Conservation (phyloP, 164 flowering plant species). For the Buxus sempervirens region DNA sequence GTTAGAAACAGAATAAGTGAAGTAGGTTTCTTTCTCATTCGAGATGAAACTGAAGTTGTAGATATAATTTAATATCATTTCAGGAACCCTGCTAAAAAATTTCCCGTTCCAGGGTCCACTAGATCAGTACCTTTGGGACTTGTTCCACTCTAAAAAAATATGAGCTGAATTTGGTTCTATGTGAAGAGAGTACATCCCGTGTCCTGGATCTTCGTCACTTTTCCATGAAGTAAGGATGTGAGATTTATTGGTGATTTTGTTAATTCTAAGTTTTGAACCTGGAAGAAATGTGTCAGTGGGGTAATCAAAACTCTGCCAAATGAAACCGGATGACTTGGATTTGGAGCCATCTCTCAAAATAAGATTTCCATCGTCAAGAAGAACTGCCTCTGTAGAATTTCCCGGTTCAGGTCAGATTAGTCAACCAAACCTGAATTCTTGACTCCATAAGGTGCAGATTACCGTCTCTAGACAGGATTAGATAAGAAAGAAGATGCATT, state of each 20-base stretch:
- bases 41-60: constrained; percentile 17
- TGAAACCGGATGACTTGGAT: too few species aligned
- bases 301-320: constrained; percentile 11
- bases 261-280: constrained; percentile 1
- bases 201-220: neutral
- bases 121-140: constrained; percentile 15
- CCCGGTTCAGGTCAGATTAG: too few species aligned
- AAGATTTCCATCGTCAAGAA: too few species aligned
- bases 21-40: constrained; percentile 18
- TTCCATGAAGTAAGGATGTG: constrained; percentile 15
- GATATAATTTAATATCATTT: constrained; percentile 12
- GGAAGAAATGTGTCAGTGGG: constrained; percentile 14
- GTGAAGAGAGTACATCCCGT: constrained; percentile 5
- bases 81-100: constrained; percentile 21
- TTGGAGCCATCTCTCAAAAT: too few species aligned
- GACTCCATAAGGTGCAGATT: too few species aligned
- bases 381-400: too few species aligned
- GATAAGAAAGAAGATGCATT: too few species aligned
- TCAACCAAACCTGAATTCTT: too few species aligned
- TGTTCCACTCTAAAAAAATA: constrained; percentile 9
- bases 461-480: too few species aligned
- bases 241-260: neutral
- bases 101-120: constrained; percentile 27
- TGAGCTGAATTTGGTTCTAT: neutral
- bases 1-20: constrained; percentile 14